Base-by-base conservation (phyloP, 2,329 filamentous ascomycete species). In the Penicillium sp. region DNA sequence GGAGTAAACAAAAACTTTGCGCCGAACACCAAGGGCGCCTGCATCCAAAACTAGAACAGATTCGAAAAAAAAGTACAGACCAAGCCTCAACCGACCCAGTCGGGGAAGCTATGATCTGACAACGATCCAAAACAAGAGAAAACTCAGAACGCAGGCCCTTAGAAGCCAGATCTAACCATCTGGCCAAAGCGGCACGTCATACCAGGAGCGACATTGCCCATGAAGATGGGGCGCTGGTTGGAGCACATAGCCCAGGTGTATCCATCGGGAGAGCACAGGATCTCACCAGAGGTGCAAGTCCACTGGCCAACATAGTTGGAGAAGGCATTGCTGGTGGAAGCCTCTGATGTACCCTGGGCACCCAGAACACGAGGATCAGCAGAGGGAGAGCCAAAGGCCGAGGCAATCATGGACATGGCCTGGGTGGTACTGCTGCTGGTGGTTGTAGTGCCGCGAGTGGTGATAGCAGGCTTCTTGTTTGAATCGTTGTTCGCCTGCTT, bases 191-290 rank as follows among this genome's bases (percentile, higher is more conserved):
- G 62, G 63, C 78, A 80, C 12, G 58, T 56, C 33, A 73, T 80
- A 7, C 78, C 78, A 4, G 72, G 62, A 28, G 78, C 76, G 12
- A 80, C 78, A 26, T 67, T 53, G 4, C 78, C 78, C 78, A 80
- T 80, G 62, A 67, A 68, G 45, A 76, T 57, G 6, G 75, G 69
- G 0, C 44, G 56, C n/a, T 70, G 71, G 53, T 73, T 60, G 53
- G 64, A 64, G 67, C 77, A 79, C 60, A 77, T 68, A 17, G 73
- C 75, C 72, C 76, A 80, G 22, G 68, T 63, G 2, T 54, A 65
- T 5, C 73, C 77, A 53, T 75, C 69, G 0, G 68, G 62, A 17
- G 73, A 68, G 57, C 78, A 80, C 26, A 75, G 62, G 40, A 79
- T 72, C 8, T 71, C 69, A 2, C 76, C 76, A 9, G 70, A 62